Evolutionary conservation across 2,329 filamentous ascomycete genomes (phyloP).

Genomic region (Leptographium wingfieldii): DNA sequence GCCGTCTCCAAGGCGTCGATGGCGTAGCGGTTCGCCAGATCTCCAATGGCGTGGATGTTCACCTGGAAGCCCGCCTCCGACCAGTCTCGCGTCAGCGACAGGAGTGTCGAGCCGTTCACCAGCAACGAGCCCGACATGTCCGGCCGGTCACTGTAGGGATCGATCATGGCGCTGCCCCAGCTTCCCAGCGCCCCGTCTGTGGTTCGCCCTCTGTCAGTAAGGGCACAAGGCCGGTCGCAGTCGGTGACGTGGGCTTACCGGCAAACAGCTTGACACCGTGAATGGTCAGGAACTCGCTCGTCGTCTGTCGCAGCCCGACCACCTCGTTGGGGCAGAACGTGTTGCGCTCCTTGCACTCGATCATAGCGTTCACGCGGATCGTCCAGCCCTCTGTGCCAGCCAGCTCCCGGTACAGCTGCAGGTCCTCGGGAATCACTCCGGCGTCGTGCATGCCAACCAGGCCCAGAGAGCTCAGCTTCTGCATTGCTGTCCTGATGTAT

Average conservation of each 20-base stretch:
- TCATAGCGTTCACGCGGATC: conserved; percentile 54
- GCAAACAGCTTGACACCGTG: conserved; percentile 58
- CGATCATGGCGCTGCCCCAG: conserved; percentile 61
- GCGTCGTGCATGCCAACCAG: conserved; percentile 60
- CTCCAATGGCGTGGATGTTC: conserved; percentile 61
- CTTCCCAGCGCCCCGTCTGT: conserved; percentile 56
- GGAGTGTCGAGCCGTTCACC: conserved; percentile 48
- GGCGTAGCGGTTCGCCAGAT: conserved; percentile 52
- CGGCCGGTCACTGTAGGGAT: conserved; percentile 53
- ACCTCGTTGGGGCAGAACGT: conserved; percentile 46
- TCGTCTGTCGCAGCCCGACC: conserved; percentile 23
- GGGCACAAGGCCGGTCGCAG: no score
- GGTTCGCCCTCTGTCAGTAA: no score
- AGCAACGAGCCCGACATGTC: conserved; percentile 51
- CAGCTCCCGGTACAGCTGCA: conserved; percentile 42
- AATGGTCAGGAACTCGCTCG: conserved; percentile 37
- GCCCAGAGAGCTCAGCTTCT: conserved; percentile 48
- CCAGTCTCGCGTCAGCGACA: conserved; percentile 43
- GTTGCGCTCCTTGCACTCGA: conserved; percentile 52
- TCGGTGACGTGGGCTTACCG: conserved; percentile 26
- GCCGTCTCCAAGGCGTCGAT: conserved; percentile 49
- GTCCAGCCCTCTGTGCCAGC: conserved; percentile 38
- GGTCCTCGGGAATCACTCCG: conserved; percentile 41
- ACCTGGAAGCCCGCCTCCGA: conserved; percentile 50
- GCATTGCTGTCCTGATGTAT: conserved; percentile 49